These are phyloP conservation scores for Linum lewisii DNA, from an alignment of 345 rosid species.

Conservation along the genomic window DNA sequence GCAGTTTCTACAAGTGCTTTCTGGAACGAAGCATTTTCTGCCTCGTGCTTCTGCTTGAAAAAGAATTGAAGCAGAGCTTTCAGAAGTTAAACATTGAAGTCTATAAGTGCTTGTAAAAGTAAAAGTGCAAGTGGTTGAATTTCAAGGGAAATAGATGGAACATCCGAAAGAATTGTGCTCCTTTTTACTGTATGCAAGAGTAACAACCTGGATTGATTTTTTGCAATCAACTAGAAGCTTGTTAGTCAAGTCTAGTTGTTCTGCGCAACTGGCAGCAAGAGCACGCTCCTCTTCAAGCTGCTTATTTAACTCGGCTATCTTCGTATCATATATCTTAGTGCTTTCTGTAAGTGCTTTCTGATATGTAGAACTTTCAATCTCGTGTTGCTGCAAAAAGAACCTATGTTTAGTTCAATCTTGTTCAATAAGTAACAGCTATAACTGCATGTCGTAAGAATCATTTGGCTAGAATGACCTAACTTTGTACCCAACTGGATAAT, in stretches of 20 bases:
- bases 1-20: slow-evolving; percentile 64
- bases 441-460: too few species aligned
- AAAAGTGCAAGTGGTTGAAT: slow-evolving; percentile 1
- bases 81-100: slow-evolving; percentile 1
- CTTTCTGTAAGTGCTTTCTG: slow-evolving; percentile 62
- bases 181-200: too few species aligned
- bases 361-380: slow-evolving; percentile 21
- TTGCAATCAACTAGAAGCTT: slow-evolving; percentile 44
- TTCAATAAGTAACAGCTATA: too few species aligned
- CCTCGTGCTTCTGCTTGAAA: slow-evolving; percentile 47
- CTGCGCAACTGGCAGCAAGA: slow-evolving; percentile 29
- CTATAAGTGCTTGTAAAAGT: slow-evolving; percentile 5
- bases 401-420: neutral
- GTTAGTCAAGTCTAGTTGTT: slow-evolving; percentile 38
- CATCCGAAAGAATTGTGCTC: too few species aligned
- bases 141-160: slow-evolving; percentile 3
- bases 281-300: slow-evolving; percentile 46
- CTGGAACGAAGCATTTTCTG: slow-evolving; percentile 42
- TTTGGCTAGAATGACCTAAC: too few species aligned
- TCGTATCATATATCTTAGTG: slow-evolving; percentile 71
- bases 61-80: slow-evolving; percentile 8
- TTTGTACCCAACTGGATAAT: too few species aligned
- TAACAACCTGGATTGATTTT: slow-evolving; percentile 50
- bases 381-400: slow-evolving; percentile 4
- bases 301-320: slow-evolving; percentile 50